Base-by-base conservation (phyloP, 169 alveolate species). In the Theileria annulata region DNA sequence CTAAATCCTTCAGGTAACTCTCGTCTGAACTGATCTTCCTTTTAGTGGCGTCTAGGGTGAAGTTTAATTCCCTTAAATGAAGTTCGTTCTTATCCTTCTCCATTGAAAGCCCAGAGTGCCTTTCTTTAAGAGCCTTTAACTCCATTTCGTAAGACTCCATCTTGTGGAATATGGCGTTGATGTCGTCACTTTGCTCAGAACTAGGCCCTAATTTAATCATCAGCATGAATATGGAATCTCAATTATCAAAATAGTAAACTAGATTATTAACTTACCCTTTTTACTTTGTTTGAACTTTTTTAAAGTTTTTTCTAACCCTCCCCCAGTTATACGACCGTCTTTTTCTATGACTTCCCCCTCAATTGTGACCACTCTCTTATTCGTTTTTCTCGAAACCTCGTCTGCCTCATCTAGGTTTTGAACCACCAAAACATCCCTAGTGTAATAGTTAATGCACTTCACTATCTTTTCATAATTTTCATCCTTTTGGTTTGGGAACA, bases 301-400 rank as follows among this genome's bases (percentile, higher is more conserved):
- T 56, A 72, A 30, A 63, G 62, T 23, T 42, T 56, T 68, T 51
- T 47, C 58, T 1, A 87, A 2, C 1, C 96, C 95, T 9, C 96
- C 95, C 19, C 99, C 98, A 19, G 95, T 89, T 96, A 97, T 94
- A 2, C 97, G 92, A 25, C 99, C 99, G 27, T 96, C 94, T 15
- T 92, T 88, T 69, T 97, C 98, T 12, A 96, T 94, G 23, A 97
- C 69, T 77, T 95, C 97, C 1, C 99, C 99, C 62, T 92, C 90
- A 30, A 94, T 48, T 23, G 98, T 96, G 0, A 96, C 99, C 0
- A 96, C 98, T 78, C 98, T 93, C 75, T 91, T 87, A 58, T 96
- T 92, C 68, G 84, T 91, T 21, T 81, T 51, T 88, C 94, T 96
- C 1, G 95, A 96, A 8, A 96, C 92, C 66, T 80, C 83, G 35